Evolutionary conservation across 148 eudicot genomes (phyloP).

Genomic region (Amaranthus palmeri): DNA sequence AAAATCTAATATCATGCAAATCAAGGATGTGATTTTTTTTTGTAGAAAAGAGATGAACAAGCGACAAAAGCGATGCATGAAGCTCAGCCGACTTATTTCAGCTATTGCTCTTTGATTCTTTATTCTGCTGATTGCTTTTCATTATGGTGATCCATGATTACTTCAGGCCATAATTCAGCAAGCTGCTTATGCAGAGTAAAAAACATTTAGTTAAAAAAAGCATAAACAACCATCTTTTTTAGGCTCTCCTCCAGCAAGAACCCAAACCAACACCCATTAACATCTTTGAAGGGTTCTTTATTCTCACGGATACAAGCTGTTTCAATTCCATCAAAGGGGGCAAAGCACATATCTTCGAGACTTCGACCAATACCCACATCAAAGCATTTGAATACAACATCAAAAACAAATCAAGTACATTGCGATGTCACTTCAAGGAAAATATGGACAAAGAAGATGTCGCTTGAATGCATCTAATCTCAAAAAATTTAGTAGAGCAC

Average conservation of each 20-base stretch:
- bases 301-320: not conserved
- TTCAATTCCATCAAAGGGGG: constrained; percentile 2
- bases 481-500: not conserved
- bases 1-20: not conserved
- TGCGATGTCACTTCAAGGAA: not conserved
- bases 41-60: not conserved
- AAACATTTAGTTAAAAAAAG: not conserved
- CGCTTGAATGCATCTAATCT: not conserved
- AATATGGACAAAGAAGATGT: not conserved
- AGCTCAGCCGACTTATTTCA: constrained; percentile 6
- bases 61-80: not conserved
- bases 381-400: not conserved
- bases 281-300: constrained; percentile 3
- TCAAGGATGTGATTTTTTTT: too few relatives aligned
- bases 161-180: constrained; percentile 20
- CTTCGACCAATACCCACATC: not conserved
- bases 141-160: constrained; percentile 18
- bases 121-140: constrained; percentile 13
- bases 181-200: constrained; percentile 7
- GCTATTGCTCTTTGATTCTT: constrained; percentile 10
- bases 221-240: not conserved
- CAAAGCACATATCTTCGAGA: not conserved
- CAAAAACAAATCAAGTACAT: not conserved
- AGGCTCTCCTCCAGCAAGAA: not conserved
- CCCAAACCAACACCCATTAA: not conserved